Conservation (phyloP, 176 grass and related monocot genomes). For the Stipa capillata region DNA sequence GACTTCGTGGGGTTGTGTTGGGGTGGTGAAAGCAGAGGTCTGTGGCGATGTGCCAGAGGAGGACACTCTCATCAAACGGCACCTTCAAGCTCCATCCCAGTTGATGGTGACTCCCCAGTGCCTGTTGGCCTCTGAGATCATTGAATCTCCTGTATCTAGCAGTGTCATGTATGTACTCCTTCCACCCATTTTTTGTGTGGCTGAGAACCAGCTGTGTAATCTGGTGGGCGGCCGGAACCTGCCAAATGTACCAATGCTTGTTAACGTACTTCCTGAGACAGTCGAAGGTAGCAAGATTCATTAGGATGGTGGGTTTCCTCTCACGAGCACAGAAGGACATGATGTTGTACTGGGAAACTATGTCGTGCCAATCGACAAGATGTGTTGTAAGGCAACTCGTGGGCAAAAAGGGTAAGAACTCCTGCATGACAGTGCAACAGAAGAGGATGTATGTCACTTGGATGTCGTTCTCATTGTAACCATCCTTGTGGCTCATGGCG, state of each 20-base stretch:
- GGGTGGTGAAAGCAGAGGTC: too few species aligned
- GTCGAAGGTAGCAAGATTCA: not conserved
- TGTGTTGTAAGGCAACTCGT: too few species aligned
- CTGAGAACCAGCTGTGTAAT: not conserved
- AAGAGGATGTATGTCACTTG: too few species aligned
- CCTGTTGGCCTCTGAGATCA: too few species aligned
- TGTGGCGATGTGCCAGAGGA: too few species aligned
- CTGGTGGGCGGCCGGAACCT: rapidly evolving
- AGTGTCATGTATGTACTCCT: not conserved
- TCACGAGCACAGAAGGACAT: not conserved
- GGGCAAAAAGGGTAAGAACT: too few species aligned
- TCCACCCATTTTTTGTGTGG: not conserved
- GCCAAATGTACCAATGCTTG: not conserved
- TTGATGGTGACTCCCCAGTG: too few species aligned
- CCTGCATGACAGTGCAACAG: not conserved
- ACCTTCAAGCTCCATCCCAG: too few species aligned
- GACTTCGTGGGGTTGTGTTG: too few species aligned
- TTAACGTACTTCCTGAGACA: not conserved
- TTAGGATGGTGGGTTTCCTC: not conserved
- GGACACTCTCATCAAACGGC: too few species aligned
- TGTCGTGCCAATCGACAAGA: too few species aligned
- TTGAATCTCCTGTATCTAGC: too few species aligned
- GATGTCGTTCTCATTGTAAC: not conserved
- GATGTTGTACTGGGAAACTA: not conserved
- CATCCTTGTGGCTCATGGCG: not conserved